Conservation (phyloP, 2,329 filamentous ascomycete genomes). For the Metarhizium humberi region DNA sequence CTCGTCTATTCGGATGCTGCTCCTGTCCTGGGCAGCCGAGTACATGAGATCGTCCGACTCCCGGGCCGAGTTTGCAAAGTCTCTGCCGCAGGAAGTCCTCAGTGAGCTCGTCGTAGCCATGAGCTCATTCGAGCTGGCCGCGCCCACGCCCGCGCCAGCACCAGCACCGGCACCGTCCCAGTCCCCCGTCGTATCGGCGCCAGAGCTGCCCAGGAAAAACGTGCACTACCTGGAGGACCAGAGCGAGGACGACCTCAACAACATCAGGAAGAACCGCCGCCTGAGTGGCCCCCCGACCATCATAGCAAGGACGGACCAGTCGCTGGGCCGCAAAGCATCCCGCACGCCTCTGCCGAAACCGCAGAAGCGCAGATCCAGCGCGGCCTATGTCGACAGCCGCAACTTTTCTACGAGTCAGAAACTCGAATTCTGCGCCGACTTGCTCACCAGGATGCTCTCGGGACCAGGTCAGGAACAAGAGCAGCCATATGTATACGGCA, state of each 20-base stretch:
- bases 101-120: slow-evolving; percentile 54
- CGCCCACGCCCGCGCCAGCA: slow-evolving; percentile 23
- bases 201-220: slow-evolving; percentile 28
- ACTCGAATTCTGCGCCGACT: slow-evolving; percentile 48
- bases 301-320: slow-evolving; percentile 12
- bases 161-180: slow-evolving; percentile 4
- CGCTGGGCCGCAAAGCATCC: slow-evolving; percentile 17
- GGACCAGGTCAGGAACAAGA: slow-evolving; percentile 39
- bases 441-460: slow-evolving; percentile 50
- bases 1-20: slow-evolving; percentile 47
- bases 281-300: slow-evolving; percentile 14
- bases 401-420: slow-evolving; percentile 33
- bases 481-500: too few species aligned
- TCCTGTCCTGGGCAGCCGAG: slow-evolving; percentile 53
- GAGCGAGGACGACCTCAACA: slow-evolving; percentile 9
- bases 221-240: slow-evolving; percentile 32
- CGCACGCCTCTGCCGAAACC: slow-evolving; percentile 23
- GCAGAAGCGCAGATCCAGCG: slow-evolving; percentile 25
- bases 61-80: slow-evolving; percentile 48
- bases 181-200: too few species aligned
- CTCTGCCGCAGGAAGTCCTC: slow-evolving; percentile 51
- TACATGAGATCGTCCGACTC: slow-evolving; percentile 50
- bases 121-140: slow-evolving; percentile 41
- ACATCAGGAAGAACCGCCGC: slow-evolving; percentile 33
- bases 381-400: slow-evolving; percentile 20